Base-by-base conservation (phyloP, 1,139 yeast species). In the Diutina catenulata region DNA sequence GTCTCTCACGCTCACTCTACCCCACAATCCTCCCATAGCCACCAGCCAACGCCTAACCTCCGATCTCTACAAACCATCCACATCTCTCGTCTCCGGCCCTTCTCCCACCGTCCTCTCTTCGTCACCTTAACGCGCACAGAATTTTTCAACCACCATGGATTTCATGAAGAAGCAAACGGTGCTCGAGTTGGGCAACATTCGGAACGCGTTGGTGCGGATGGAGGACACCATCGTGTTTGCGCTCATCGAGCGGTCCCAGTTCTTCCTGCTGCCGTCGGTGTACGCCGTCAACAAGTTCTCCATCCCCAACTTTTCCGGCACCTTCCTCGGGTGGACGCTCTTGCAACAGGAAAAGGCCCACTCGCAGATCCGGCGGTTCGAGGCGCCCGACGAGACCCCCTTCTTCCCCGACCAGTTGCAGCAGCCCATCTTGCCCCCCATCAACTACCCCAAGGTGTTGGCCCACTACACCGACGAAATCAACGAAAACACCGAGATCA, bases 341-440 rank as follows among this genome's bases (percentile, higher is more conserved):
- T 55, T 74, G 42, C 91, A 84, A 49, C 65, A 79, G 48, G 98
- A 91, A 56, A 71, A 62, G 41, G 71, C 75, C 10, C 95, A 91
- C 46, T 78, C 94, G 4, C 93, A 82, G 55, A 70, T 88, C 37
- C 74, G 98, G 52, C 69, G 98, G 48, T 91, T 78, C 55, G 91
- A 87, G 53, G 88, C 96, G 0, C 97, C 97, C 0, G 98, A 91
- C 56, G 95, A 91, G 57, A 68, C 74, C n/a, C 91, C 98, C 3
- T 91, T 87, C 55, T 87, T 80, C 64, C 94, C 94, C 1, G 60
- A 74, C 21, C 62, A 69, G 25, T 63, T 91, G 39, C 62, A 71
- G 37, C 68, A 71, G 19, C 75, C 94, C 3, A 74, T 91, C 41
- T 63, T 91, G 39, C 97, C 97, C 3, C 65, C 83, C 10, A 64